Base-by-base conservation (phyloP, 306 rosid genomes). In the Castanopsis chinensis region DNA sequence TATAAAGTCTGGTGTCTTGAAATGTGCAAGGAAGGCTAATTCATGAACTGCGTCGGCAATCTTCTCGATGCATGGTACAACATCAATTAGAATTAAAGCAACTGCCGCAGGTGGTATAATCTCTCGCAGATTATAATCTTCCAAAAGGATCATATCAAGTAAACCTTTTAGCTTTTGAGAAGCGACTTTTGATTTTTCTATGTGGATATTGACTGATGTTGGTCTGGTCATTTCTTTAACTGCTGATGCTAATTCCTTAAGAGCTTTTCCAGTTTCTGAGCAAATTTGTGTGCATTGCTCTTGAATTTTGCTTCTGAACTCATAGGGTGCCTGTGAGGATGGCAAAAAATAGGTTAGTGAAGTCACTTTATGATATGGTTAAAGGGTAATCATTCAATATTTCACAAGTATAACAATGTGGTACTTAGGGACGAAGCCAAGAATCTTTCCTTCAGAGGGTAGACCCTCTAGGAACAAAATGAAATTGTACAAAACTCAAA, bases 231-330 rank as follows among this genome's bases (percentile, higher is more conserved):
- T 79, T 68, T 78, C 74, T 4, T 77, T 77, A 1, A 88, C 73
- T 45, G 86, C 78, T 35, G 61, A 5, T 76, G 85, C 76, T 41
- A 41, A 41, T 41, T 41, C 45, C 45, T 41, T 41, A 41, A 41
- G 45, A 41, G 45, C 45, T 41, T 81, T 81, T 37, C 88, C 86
- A n/a, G 83, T 57, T 77, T 83, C 88, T 54, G 68, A 37, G 79
- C 85, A 77, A 85, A 86, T 74, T 33, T 79, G 60, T 2, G 56
- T 77, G 78, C 89, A 88, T 72, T 85, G 61, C 53, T 81, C 88
- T 77, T 82, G 83, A 13, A 81, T 65, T 78, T 74, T 79, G 83
- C 76, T 81, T 64, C 33, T 79, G 6, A 85, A 73, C 37, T 79
- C 78, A 18, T 27, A 0, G 18, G 86, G 79, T 51, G 79, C 77